A percentile compares a stretch with the other conserved stretches of the same genome.
Evolutionary conservation across 1,139 yeast genomes (phyloP).

Genomic region (Komagataea norvegica): DNA sequence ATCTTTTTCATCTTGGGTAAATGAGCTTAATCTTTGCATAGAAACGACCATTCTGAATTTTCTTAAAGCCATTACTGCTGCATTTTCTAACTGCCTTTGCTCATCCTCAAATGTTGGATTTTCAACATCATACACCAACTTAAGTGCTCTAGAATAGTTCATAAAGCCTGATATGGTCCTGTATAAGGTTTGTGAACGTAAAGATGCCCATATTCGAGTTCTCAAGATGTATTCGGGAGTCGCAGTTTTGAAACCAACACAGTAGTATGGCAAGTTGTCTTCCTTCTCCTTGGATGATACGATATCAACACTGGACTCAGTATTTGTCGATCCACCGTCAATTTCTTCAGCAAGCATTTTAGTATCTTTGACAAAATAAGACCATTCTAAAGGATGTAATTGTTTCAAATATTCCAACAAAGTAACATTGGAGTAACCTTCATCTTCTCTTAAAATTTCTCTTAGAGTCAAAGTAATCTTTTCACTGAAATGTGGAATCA

Average conservation of each 20-base stretch:
- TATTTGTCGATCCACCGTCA: slow-evolving; percentile 31
- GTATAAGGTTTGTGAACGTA: slow-evolving; percentile 68
- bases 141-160: slow-evolving; percentile 75
- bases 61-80: slow-evolving; percentile 69
- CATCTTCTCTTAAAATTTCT: slow-evolving; percentile 69
- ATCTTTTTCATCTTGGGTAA: slow-evolving; percentile 62
- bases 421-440: slow-evolving; percentile 65
- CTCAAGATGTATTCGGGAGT: slow-evolving; percentile 71
- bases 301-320: slow-evolving; percentile 13
- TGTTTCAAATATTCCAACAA: slow-evolving; percentile 69
- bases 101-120: slow-evolving; percentile 67
- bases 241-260: slow-evolving; percentile 72
- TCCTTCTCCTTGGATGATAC: slow-evolving; percentile 38
- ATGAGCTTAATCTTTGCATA: slow-evolving; percentile 68
- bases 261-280: slow-evolving; percentile 65
- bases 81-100: slow-evolving; percentile 47
- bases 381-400: slow-evolving; percentile 73
- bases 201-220: slow-evolving; percentile 75
- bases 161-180: slow-evolving; percentile 73
- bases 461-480: slow-evolving; percentile 63
- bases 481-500: slow-evolving; percentile 72
- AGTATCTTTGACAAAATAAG: slow-evolving; percentile 68
- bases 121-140: slow-evolving; percentile 66
- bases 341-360: slow-evolving; percentile 64
- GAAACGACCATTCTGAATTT: slow-evolving; percentile 69